phyloP scores from a whole-genome alignment of 169 alveolate species.

The Eimeria praecox region DNA sequence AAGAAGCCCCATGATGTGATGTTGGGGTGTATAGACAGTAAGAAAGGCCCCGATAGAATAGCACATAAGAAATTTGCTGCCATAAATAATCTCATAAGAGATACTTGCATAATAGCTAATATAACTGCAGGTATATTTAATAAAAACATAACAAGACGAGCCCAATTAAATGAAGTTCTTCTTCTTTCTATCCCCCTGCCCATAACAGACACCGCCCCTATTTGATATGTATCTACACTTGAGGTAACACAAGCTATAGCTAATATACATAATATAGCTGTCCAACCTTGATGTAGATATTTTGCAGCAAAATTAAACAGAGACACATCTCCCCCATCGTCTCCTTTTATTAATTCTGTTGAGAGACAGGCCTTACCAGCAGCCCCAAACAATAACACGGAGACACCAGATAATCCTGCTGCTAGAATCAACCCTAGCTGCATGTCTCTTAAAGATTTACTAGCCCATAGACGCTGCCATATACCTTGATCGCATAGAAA shows the following conservation, averaged over 20 bases:
- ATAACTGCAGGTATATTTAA: conserved; percentile 76
- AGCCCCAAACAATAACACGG: conserved; percentile 70
- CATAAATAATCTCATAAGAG: conserved; percentile 50
- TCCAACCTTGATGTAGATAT: conserved; percentile 41
- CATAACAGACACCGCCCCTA: conserved; percentile 72
- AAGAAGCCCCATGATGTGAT: conserved; percentile 27
- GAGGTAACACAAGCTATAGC: conserved; percentile 82
- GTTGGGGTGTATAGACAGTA: conserved; percentile 21
- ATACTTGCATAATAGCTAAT: conserved; percentile 43
- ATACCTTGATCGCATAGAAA: conserved; percentile 77
- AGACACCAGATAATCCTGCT: neutral
- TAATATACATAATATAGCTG: conserved; percentile 59
- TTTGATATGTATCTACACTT: conserved; percentile 79
- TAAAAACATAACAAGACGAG: conserved; percentile 43
- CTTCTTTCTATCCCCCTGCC: conserved; percentile 38
- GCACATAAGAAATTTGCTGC: conserved; percentile 73
- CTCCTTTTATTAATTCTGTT: neutral
- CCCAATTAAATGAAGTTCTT: conserved; percentile 76
- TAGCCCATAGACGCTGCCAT: conserved; percentile 83
- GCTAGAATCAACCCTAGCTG: conserved; percentile 59
- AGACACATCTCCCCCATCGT: neutral
- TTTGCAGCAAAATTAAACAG: conserved; percentile 51
- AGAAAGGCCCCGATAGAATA: conserved; percentile 67
- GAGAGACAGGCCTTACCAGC: conserved; percentile 62
- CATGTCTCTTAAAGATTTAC: conserved; percentile 19